phyloP scores from a whole-genome alignment of 225 moss, liverwort and hornwort species.

The Asterella californica region DNA sequence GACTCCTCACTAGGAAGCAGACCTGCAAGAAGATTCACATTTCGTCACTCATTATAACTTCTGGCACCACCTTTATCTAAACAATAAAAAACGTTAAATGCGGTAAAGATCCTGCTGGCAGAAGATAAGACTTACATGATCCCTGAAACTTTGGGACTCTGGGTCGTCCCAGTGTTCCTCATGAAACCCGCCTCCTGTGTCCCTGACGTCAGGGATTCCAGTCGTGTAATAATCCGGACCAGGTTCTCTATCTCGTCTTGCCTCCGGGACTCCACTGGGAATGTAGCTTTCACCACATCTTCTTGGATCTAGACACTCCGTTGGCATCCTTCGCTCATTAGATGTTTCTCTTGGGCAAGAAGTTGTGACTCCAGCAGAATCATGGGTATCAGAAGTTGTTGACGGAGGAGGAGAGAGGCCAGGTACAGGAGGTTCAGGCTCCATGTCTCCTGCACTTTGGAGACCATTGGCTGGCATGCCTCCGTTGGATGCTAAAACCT shows the following conservation, averaged over 20 bases:
- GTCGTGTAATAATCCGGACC: slow-evolving; percentile 14
- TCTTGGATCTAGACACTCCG: slow-evolving; percentile 10
- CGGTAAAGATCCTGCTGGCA: not conserved
- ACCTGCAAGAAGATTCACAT: slow-evolving; percentile 29
- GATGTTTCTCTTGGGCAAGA: slow-evolving; percentile 17
- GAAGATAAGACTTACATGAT: slow-evolving; percentile 30
- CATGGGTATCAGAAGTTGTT: slow-evolving; percentile 10
- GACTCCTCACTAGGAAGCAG: slow-evolving; percentile 32
- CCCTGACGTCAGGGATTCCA: slow-evolving; percentile 26
- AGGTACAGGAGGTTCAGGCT: slow-evolving; percentile 49
- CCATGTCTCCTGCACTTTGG: slow-evolving; percentile 11
- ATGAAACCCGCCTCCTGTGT: slow-evolving; percentile 13
- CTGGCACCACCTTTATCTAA: not conserved
- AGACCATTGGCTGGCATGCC: not conserved
- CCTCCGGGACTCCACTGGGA: not conserved
- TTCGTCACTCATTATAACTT: not conserved
- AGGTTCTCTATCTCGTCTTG: slow-evolving; percentile 13
- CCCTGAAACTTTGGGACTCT: slow-evolving; percentile 43
- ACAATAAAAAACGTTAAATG: not conserved
- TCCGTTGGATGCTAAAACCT: slow-evolving; percentile 8
- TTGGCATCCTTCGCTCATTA: slow-evolving; percentile 19
- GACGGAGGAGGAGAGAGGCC: slow-evolving; percentile 42
- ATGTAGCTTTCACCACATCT: slow-evolving; percentile 5
- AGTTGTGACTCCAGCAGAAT: not conserved
- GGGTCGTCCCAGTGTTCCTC: slow-evolving; percentile 46